Percentiles rank a stretch among this genome's conserved stretches.
These are phyloP conservation scores for Scytalidium lignicola DNA, from an alignment of 2,329 filamentous ascomycete genomes.

Conservation along the genomic window DNA sequence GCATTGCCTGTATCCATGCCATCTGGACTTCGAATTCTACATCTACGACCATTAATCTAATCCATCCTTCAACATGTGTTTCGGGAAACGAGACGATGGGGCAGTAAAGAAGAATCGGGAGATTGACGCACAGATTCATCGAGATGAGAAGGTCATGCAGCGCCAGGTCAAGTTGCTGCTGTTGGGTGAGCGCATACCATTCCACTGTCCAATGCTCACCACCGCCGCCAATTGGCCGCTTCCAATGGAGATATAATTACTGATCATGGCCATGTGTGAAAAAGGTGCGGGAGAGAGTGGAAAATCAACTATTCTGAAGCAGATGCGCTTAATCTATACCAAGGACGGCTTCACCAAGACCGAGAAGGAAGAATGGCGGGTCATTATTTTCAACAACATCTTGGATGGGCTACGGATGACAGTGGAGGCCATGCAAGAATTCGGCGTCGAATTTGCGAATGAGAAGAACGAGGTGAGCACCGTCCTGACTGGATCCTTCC, in stretches of 20 bases:
- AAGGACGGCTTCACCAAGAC: conserved; percentile 77
- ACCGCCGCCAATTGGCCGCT: conserved; percentile 2
- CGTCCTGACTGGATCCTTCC: too few relatives aligned
- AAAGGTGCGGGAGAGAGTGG: conserved; percentile 89
- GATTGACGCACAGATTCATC: conserved; percentile 79
- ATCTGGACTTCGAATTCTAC: not conserved
- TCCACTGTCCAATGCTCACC: not conserved
- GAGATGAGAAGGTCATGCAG: conserved; percentile 80
- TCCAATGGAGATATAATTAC: not conserved
- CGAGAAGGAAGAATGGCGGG: conserved; percentile 89
- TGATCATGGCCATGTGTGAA: not conserved
- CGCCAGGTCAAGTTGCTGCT: conserved; percentile 92
- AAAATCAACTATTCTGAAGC: conserved; percentile 95
- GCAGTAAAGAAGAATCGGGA: conserved; percentile 59
- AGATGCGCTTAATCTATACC: conserved; percentile 97
- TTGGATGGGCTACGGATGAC: conserved; percentile 89
- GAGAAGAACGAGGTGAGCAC: conserved; percentile 71
- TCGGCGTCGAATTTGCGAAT: conserved; percentile 72
- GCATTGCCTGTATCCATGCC: not conserved
- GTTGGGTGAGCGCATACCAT: conserved; percentile 61
- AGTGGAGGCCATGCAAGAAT: conserved; percentile 83
- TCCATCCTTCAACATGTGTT: conserved; percentile 51
- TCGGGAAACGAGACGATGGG: conserved; percentile 45
- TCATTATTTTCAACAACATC: conserved; percentile 93
- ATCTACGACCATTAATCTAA: not conserved